Evolutionary conservation across 768 basidiomycete genomes (phyloP).

Genomic region (Rhizopogon roseolus): DNA sequence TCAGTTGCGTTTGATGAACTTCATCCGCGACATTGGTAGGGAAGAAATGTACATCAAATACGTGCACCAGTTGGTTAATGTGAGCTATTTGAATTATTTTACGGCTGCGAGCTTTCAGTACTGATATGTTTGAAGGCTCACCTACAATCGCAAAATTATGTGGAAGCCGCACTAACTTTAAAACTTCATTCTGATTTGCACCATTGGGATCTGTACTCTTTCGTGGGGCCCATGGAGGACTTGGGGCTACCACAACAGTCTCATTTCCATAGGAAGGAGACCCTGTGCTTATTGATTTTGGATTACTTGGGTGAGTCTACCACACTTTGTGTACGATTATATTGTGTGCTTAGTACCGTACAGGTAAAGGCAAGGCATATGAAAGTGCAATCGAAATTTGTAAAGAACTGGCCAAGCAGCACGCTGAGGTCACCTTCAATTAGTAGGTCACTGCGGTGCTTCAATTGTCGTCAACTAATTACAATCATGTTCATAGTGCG

Average conservation of each 20-base stretch:
- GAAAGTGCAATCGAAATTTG: constrained; percentile 92
- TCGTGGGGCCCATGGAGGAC: constrained; percentile 85
- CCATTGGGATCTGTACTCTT: constrained; percentile 80
- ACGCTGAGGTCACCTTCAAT: constrained; percentile 86
- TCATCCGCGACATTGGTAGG: constrained; percentile 85
- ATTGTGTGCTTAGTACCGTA: constrained; percentile 5
- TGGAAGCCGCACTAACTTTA: constrained; percentile 89
- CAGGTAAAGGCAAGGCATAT: constrained; percentile 97
- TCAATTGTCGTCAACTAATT: constrained; percentile 2
- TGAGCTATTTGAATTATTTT: constrained; percentile 43
- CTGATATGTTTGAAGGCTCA: constrained; percentile 57
- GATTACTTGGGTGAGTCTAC: constrained; percentile 74
- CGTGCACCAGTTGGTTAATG: constrained; percentile 90
- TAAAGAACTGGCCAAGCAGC: constrained; percentile 86
- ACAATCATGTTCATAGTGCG: constrained; percentile 38
- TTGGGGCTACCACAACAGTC: constrained; percentile 88
- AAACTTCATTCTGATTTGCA: constrained; percentile 93
- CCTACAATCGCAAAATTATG: constrained; percentile 83
- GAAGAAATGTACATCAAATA: constrained; percentile 96
- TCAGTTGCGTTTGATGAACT: constrained; percentile 87
- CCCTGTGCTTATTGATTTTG: constrained; percentile 84
- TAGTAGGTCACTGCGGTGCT: constrained; percentile 49
- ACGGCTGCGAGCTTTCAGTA: neutral
- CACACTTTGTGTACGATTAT: neutral
- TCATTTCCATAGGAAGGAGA: constrained; percentile 92